A percentile compares a stretch with the other conserved stretches of the same genome.
These are phyloP conservation scores for Lagerstroemia fauriei DNA, from an alignment of 441 rosid species.

Conservation along the genomic window DNA sequence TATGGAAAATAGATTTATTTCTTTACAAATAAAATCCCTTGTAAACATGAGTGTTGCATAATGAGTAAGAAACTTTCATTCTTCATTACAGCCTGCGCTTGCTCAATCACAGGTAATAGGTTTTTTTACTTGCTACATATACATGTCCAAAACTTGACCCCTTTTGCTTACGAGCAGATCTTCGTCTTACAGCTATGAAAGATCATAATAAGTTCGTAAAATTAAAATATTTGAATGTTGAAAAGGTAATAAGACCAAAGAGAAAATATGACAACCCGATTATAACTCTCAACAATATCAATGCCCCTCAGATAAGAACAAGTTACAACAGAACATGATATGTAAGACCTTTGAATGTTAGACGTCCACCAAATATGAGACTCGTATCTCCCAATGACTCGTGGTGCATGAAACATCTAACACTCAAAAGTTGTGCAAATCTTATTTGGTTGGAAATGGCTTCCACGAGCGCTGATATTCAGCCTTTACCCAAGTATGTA, in stretches of 20 bases:
- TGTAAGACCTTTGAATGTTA: no score
- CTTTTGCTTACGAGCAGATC: neutral
- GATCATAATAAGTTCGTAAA: neutral
- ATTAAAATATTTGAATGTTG: slow-evolving; percentile 31
- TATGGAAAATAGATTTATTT: neutral
- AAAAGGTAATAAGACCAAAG: no score
- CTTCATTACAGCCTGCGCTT: slow-evolving; percentile 39
- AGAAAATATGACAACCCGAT: no score
- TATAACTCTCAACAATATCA: no score
- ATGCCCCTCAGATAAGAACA: no score
- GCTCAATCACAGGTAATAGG: slow-evolving; percentile 22
- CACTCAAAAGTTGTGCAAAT: no score
- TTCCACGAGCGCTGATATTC: no score
- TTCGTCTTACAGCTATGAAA: neutral
- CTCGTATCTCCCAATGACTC: neutral
- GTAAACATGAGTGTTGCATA: slow-evolving; percentile 50
- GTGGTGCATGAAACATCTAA: neutral
- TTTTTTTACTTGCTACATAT: slow-evolving; percentile 28
- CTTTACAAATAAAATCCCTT: slow-evolving; percentile 47
- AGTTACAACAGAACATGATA: no score
- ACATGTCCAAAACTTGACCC: slow-evolving; percentile 22
- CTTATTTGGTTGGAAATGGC: no score
- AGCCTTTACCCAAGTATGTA: no score
- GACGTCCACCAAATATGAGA: no score
- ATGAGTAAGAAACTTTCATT: slow-evolving; percentile 39